phyloP scores from a whole-genome alignment of 73 alveolate genomes.

The Effrenium voratum region DNA sequence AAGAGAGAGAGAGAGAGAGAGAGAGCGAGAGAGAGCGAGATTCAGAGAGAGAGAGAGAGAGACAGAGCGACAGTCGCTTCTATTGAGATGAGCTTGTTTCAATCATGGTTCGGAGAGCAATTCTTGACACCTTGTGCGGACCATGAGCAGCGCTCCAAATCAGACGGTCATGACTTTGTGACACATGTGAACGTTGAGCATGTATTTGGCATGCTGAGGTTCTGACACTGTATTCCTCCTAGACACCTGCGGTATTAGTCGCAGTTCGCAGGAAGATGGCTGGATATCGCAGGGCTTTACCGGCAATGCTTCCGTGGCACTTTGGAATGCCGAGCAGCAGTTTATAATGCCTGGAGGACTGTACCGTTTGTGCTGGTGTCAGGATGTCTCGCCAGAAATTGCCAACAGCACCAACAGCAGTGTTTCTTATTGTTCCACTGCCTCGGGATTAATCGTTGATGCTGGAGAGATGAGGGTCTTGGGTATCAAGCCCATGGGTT shows the following conservation, averaged over 20 bases:
- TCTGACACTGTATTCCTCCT: neutral
- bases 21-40: too few species aligned
- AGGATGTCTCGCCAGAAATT: neutral
- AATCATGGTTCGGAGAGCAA: neutral
- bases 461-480: constrained; percentile 8
- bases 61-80: too few species aligned
- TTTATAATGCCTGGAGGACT: neutral
- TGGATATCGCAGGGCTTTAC: neutral
- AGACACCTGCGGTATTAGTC: constrained; percentile 58
- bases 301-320: constrained; percentile 8
- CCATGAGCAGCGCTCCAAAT: neutral
- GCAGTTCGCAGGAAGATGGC: constrained; percentile 3
- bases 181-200: neutral
- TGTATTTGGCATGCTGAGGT: neutral
- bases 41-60: too few species aligned
- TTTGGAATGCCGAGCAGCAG: neutral
- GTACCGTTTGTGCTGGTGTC: constrained; percentile 54
- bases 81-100: too few species aligned
- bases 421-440: neutral
- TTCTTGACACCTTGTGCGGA: neutral
- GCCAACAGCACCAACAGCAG: neutral
- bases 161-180: neutral
- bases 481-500: neutral
- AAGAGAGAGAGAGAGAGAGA: too few species aligned
- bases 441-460: neutral